phyloP scores from a whole-genome alignment of 2,329 filamentous ascomycete genomes.

The Biscogniauxia marginata region DNA sequence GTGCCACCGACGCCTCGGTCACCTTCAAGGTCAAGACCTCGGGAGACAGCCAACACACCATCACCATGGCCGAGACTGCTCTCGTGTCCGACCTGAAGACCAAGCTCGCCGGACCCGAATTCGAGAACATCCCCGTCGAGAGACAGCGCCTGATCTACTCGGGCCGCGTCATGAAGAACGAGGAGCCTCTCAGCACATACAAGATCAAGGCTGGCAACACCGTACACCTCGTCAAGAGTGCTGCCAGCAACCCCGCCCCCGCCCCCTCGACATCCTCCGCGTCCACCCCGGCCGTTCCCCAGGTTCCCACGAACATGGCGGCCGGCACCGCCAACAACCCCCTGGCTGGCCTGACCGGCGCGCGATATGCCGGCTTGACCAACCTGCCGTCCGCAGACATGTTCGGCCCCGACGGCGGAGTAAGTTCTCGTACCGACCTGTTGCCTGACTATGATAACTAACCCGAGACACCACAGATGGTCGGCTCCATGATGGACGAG shows the following conservation, averaged over 20 bases:
- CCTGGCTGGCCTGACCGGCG: constrained; percentile 85
- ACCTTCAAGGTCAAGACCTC: constrained; percentile 98
- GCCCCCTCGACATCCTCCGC: constrained; percentile 41
- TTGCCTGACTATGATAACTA: constrained; percentile 12
- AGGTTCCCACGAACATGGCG: constrained; percentile 74
- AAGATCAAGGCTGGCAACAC: constrained; percentile 97
- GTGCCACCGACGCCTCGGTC: constrained; percentile 69
- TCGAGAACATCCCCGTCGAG: constrained; percentile 82
- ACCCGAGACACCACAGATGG: constrained; percentile 63
- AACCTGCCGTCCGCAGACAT: constrained; percentile 82
- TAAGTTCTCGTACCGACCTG: constrained; percentile 49
- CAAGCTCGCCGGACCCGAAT: constrained; percentile 78
- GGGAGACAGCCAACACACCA: constrained; percentile 78
- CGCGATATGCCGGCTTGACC: constrained; percentile 88
- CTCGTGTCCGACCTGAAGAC: constrained; percentile 85
- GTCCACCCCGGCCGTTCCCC: constrained; percentile 49
- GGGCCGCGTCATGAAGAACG: constrained; percentile 93
- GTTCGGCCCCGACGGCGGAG: constrained; percentile 92
- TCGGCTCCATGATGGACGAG: constrained; percentile 72
- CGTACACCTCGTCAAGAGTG: constrained; percentile 94
- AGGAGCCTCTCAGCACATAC: constrained; percentile 78
- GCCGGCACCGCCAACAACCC: constrained; percentile 85
- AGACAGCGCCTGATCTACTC: constrained; percentile 97
- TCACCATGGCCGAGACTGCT: constrained; percentile 76
- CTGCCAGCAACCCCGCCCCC: constrained; percentile 72